phyloP scores from a whole-genome alignment of 2,329 filamentous ascomycete species.

The Ophiostoma tasmaniense region DNA sequence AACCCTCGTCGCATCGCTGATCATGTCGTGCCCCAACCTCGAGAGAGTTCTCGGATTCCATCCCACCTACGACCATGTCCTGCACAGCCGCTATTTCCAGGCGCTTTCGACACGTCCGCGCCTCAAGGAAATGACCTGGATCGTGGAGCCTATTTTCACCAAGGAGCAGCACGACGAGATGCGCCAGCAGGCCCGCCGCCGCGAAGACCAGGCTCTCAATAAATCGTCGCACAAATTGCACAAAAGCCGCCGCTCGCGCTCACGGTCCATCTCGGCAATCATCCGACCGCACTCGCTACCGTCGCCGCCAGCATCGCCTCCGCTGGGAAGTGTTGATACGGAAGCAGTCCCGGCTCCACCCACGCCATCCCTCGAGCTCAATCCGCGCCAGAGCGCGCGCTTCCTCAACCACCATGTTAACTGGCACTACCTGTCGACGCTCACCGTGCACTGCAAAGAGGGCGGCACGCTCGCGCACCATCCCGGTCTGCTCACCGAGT shows the following conservation, averaged over 20 bases:
- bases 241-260: conserved; percentile 1
- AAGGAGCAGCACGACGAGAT: conserved; percentile 15
- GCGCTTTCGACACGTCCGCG: conserved; percentile 49
- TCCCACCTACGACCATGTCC: conserved; percentile 44
- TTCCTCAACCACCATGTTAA: conserved; percentile 38
- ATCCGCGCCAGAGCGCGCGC: conserved; percentile 30
- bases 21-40: conserved; percentile 58
- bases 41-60: conserved; percentile 50
- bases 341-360: too few species aligned
- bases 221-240: not conserved
- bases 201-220: not conserved
- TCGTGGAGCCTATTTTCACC: conserved; percentile 38
- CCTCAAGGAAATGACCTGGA: conserved; percentile 52
- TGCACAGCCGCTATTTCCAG: conserved; percentile 47
- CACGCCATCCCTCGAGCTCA: conserved; percentile 22
- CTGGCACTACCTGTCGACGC: conserved; percentile 47
- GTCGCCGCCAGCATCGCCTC: conserved; percentile 6
- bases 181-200: conserved; percentile 2
- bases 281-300: conserved; percentile 10
- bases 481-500: conserved; percentile 39
- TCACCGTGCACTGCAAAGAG: conserved; percentile 51
- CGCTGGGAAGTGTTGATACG: not conserved
- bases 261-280: conserved; percentile 15
- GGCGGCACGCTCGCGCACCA: conserved; percentile 46
- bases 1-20: conserved; percentile 48